Base-by-base conservation (phyloP, 306 rosid species). In the Vicia villosa region DNA sequence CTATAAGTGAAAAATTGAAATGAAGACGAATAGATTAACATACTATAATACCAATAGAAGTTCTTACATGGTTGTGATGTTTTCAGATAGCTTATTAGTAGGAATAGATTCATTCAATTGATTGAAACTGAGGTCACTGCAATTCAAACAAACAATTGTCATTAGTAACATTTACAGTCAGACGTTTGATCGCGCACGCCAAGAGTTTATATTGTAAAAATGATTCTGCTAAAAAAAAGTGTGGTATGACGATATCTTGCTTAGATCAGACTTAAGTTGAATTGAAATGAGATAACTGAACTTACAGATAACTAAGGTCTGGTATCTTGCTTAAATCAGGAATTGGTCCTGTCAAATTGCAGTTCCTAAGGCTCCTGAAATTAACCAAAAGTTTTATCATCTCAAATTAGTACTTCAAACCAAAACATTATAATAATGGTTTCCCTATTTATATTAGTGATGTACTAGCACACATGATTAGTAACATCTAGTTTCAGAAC, bases 281-380 rank as follows among this genome's bases (percentile, higher is more conserved):
- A 52, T 43, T 37, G 45, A 71, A 42, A 61, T 63, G 62, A 40
- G n/a, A 40, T 66, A 75, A 75, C 45, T 65, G 34, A 49, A 83
- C 92, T 82, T 86, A 90, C 97, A 90, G 19, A 80, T 81, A 90
- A 36, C 72, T 66, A 65, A 90, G 90, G 10, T 54, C 5, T 16
- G 81, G 79, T 75, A 90, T 84, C 69, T 9, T 77, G 79, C 97
- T 88, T 34, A 94, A 77, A 87, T 94, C 85, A 40, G 99, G 99
- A 77, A 94, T 69, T 10, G 77, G 83, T 63, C 99, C 99, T 71
- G 73, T 83, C 81, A 94, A 87, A 72, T 12, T 77, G 90, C 99
- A 91, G 75, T 89, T 91, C 82, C 97, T 86, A 59, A 94, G 86
- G 45, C 99, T 94, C 96, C 99, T 94, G 79, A 34, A 34, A 65